Evolutionary conservation across 1,139 yeast species (phyloP).

Genomic region (Tardiomyces depauwii): DNA sequence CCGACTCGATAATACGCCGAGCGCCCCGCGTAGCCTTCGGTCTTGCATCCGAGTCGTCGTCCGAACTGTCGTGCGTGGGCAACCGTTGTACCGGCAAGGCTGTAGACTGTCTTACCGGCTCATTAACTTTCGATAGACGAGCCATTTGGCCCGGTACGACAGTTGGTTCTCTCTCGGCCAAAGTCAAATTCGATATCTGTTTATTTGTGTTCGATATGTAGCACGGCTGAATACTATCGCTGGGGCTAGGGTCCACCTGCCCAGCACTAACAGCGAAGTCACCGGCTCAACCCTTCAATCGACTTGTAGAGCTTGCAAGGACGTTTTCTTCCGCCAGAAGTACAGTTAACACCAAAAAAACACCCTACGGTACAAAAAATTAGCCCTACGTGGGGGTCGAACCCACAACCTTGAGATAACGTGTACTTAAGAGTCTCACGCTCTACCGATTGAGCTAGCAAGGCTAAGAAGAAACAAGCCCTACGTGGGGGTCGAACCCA

Average conservation of each 20-base stretch:
- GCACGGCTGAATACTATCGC: too few species aligned
- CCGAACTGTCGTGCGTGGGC: not conserved
- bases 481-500: too few species aligned
- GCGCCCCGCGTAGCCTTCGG: not conserved
- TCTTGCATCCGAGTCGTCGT: not conserved
- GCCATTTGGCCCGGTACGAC: not conserved
- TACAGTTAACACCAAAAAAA: not conserved
- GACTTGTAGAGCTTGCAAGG: too few species aligned
- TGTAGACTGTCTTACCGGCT: not conserved
- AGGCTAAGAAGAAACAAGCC: not conserved
- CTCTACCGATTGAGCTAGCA: slow-evolving; percentile 1
- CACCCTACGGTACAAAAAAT: not conserved
- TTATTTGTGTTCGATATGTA: too few species aligned
- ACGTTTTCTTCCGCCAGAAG: too few species aligned
- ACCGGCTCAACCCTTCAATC: too few species aligned
- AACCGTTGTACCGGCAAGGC: not conserved
- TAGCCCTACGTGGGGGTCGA: slow-evolving; percentile 1
- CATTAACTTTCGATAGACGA: not conserved
- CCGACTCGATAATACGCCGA: not conserved
- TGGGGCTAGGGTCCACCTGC: too few species aligned
- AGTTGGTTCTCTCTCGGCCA: too few species aligned
- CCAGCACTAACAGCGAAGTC: too few species aligned
- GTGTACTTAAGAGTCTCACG: not conserved
- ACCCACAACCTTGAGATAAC: not conserved
- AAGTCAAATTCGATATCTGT: too few species aligned